Evolutionary conservation across 148 eudicot species (phyloP), one percentile per base, ranked within the genome.

Genomic region (Selenicereus undatus): DNA sequence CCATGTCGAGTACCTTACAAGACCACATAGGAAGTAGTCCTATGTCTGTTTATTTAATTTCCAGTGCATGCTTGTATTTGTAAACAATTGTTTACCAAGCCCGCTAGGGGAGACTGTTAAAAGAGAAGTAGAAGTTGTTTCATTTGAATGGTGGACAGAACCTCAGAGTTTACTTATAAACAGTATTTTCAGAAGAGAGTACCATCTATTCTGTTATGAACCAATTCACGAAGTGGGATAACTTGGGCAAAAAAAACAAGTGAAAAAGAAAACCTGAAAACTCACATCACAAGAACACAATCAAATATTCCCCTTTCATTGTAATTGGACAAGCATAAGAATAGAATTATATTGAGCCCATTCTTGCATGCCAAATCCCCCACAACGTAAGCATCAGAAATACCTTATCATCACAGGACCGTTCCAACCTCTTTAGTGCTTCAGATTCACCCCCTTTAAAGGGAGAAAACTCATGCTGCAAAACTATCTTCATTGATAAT

Each of bases 371-470:
- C n/a, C 16, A 42, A 76, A 68, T 43, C 48, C 32, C 16, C 51
- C 50, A 52, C 45, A 69, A 32, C 17, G 65, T 45, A 11, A 29
- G 62, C 58, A 72, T 51, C 64, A 58, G 70, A 90, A 29, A 74
- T 75, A 91, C 98, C 95, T 94, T 91, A 79, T 91, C 82, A 60
- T 80, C 82, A 73, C 90, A 83, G 26, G 93, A 87, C 77, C 84
- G 86, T 71, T 83, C 86, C 86, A 94, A 79, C 83, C 93, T 88
- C 86, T 85, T 89, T 78, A 94, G 81, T 66, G 94, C 98, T 88
- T 93, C 97, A 43, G 97, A 87, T 90, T 94, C 98, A 81, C 98
- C 97, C 1, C 98, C 98, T 86, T 84, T 89, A 78, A 94, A 93
- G 3, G 94, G 95, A 76, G 95, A 88, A 79, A 86, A 88, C 62